Base-by-base conservation (phyloP, 2,329 filamentous ascomycete species). In the Fulvia fulva region DNA sequence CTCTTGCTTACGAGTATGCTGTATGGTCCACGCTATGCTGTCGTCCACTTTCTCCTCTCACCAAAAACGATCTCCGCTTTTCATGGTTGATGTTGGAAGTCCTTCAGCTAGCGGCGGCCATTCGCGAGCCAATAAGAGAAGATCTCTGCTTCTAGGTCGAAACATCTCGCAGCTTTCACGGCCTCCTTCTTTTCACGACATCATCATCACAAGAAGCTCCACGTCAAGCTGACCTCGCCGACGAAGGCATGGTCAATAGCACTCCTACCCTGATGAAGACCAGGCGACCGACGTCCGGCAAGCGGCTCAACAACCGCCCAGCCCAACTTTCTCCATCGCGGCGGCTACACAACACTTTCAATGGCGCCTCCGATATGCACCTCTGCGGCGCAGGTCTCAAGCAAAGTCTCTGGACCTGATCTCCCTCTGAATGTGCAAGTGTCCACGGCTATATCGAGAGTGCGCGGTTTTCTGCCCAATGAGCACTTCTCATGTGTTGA, bases 281-380 rank as follows among this genome's bases (percentile, higher is more conserved):
- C 12, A n/a, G 16, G 5, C 16, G 34, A 14, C n/a, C 14, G 12
- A 14, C 16, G 34, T 12, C 34, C 34, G 34, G 34, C 34, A 41
- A 16, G 12, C 12, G 34, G 16, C 16, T 14, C 6, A n/a, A 14
- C 34, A n/a, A 6, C 19, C 23, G 25, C 26, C 11, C 32, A 12
- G 21, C 26, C 22, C 21, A 43, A 8, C 23, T 23, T 46, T 26
- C 23, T 22, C 19, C 46, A 47, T 14, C 28, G 51, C 37, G 34
- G 54, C 54, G 54, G 54, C 54, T 60, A 49, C 52, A 51, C 50
- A 21, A 30, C 26, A 28, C 25, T 46, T 43, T 52, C 22, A 54
- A 9, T 57, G 58, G 58, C 47, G 16, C 51, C n/a, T 25, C 32
- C 14, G 14, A 11, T 49, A 12, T 50, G 44, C 34, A 25, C 30